A percentile compares a stretch with the other conserved stretches of the same genome.
Evolutionary conservation across 208 protist genomes (phyloP).

Genomic region (Leptomonas pyrrhocoris): DNA sequence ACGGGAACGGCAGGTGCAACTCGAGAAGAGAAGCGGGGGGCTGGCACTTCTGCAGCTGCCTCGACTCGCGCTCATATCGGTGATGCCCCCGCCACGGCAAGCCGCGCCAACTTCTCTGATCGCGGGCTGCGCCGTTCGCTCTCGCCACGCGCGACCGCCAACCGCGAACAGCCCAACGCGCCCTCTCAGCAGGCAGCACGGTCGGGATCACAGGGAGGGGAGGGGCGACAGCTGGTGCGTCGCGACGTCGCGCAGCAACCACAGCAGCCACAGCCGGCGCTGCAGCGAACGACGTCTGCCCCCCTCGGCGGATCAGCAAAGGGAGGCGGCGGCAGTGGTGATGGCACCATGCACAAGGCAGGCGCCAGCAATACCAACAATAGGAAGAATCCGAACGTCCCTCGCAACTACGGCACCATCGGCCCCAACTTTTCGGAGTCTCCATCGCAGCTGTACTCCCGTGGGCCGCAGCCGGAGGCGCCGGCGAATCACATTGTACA

Average conservation of each 20-base stretch:
- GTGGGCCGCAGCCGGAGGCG: constrained; percentile 4
- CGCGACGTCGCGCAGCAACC: background rate
- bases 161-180: too few relatives aligned
- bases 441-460: constrained; percentile 18
- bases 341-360: background rate
- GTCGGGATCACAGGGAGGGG: background rate
- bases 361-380: background rate
- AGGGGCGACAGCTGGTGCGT: background rate
- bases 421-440: constrained; percentile 25
- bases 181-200: too few relatives aligned
- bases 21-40: constrained; percentile 2
- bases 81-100: background rate
- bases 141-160: constrained; percentile 14
- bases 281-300: constrained; percentile 3
- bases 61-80: constrained; percentile 6
- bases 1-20: background rate
- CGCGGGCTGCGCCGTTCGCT: constrained; percentile 22
- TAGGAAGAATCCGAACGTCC: background rate
- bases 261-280: too few relatives aligned
- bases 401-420: constrained; percentile 27
- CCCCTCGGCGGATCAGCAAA: background rate
- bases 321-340: background rate
- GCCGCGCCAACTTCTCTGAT: constrained; percentile 7
- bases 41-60: background rate
- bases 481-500: constrained; percentile 30